These are phyloP conservation scores for Colletotrichum simmondsii DNA, from an alignment of 2,329 filamentous ascomycete species.

Conservation along the genomic window DNA sequence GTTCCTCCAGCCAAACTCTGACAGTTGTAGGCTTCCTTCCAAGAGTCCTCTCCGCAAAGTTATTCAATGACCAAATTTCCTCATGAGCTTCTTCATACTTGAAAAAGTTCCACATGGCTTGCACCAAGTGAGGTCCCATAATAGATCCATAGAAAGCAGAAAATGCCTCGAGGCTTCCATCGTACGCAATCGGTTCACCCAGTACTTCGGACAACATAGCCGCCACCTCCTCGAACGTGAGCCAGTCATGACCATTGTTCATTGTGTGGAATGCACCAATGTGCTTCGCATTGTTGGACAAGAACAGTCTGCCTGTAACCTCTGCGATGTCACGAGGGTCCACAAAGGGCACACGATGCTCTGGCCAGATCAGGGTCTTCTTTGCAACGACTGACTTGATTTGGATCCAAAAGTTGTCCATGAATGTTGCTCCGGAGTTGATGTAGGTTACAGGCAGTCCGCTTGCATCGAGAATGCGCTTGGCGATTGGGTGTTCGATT, in stretches of 20 bases:
- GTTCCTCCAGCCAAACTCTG: conserved; percentile 5
- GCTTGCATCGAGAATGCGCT: conserved; percentile 5
- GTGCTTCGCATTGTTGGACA: not conserved
- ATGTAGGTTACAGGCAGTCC: conserved; percentile 3
- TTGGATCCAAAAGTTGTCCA: not conserved
- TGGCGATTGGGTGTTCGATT: conserved; percentile 3
- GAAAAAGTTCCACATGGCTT: not conserved
- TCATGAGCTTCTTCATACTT: conserved; percentile 10
- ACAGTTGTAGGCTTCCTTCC: conserved; percentile 2
- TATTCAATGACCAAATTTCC: conserved; percentile 4
- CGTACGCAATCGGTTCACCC: not conserved
- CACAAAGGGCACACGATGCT: conserved; percentile 15
- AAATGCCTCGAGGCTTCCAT: not conserved
- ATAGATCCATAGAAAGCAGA: not conserved
- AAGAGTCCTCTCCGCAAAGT: not conserved
- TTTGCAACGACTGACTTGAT: not conserved
- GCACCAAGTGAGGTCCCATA: not conserved
- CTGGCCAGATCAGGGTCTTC: conserved; percentile 11
- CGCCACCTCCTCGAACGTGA: conserved; percentile 1
- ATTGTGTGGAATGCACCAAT: conserved; percentile 11
- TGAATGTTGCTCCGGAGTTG: conserved; percentile 15
- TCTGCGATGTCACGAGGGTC: conserved; percentile 1
- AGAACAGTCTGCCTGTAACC: no score
- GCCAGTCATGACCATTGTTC: not conserved
- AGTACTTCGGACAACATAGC: not conserved